Base-by-base conservation (phyloP, 148 eudicot genomes). In the Agrostemma githago region DNA sequence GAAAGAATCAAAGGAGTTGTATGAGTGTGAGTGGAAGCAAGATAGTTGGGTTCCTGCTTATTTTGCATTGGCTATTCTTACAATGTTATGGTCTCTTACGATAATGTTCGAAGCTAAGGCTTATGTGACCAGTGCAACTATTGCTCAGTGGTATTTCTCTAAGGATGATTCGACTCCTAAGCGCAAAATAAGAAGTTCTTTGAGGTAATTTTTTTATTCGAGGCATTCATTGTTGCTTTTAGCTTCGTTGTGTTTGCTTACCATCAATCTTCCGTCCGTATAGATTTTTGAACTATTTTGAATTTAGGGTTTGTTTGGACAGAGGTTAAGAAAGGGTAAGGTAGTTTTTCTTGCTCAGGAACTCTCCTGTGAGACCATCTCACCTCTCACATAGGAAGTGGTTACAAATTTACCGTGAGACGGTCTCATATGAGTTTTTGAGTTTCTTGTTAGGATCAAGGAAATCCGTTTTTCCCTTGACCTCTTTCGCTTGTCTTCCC, bases 61-160 rank as follows among this genome's bases (percentile, higher is more conserved):
- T 66, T 66, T 41, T 66, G 70, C 70, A n/a, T 42, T 66, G 70
- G 70, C 70, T 66, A 66, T 40, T n/a, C 48, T 95, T 64, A 92
- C 99, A 6, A 90, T 92, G 99, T 56, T 92, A 76, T 95, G 99
- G 99, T 88, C 97, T 9, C 89, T 89, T 2, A 69, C 91, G 2
- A 85, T 83, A 1, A 82, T 90, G 92, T 73, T 90, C 75, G 99
- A 95, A 77, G 84, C 85, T 42, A 88, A 92, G 84, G 89, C 85
- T 62, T 95, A 90, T 86, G 93, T 92, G 82, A 88, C 87, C 34
- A 92, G 94, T 81, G 93, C 91, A 40, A 90, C 97, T 72, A 86
- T 95, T 84, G 97, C 97, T 53, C 97, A 95, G 68, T 95, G 99
- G 99, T 95, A 95, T 76, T 92, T 95, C 74, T 89, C 93, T 3